Evolutionary conservation across 805 yeast species (phyloP).

Genomic region (Millerozyma miso): DNA sequence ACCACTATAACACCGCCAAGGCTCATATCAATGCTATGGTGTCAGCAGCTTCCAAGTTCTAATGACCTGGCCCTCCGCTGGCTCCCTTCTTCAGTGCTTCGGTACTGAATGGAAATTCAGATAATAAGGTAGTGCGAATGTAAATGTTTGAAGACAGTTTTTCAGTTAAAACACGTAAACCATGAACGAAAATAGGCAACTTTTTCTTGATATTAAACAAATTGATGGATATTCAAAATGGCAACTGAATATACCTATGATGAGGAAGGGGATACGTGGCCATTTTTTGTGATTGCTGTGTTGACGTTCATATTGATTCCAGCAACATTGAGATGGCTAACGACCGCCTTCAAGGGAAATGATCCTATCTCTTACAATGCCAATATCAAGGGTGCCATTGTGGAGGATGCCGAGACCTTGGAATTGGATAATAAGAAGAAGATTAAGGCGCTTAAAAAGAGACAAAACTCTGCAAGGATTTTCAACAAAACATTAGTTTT

Average conservation of each 20-base stretch:
- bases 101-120: no score
- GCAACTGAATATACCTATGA: slow-evolving; percentile 69
- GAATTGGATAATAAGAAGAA: slow-evolving; percentile 23
- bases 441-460: slow-evolving; percentile 22
- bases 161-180: slow-evolving; percentile 6
- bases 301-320: slow-evolving; percentile 68
- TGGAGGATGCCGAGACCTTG: slow-evolving; percentile 30
- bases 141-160: background rate
- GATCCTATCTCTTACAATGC: slow-evolving; percentile 17
- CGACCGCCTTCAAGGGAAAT: slow-evolving; percentile 14
- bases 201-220: background rate
- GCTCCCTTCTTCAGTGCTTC: no score
- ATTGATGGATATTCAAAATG: slow-evolving; percentile 14
- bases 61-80: no score
- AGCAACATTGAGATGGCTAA: slow-evolving; percentile 38
- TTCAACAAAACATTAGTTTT: slow-evolving; percentile 34
- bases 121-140: slow-evolving; percentile 2
- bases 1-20: no score
- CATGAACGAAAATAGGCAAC: background rate
- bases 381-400: slow-evolving; percentile 28
- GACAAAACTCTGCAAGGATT: slow-evolving; percentile 26
- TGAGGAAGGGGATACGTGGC: slow-evolving; percentile 91
- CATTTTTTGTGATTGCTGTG: slow-evolving; percentile 76
- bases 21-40: no score
- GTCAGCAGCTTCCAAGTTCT: no score